Evolutionary conservation across 768 basidiomycete species (phyloP).

Genomic region (Lactifluus subvellereus): DNA sequence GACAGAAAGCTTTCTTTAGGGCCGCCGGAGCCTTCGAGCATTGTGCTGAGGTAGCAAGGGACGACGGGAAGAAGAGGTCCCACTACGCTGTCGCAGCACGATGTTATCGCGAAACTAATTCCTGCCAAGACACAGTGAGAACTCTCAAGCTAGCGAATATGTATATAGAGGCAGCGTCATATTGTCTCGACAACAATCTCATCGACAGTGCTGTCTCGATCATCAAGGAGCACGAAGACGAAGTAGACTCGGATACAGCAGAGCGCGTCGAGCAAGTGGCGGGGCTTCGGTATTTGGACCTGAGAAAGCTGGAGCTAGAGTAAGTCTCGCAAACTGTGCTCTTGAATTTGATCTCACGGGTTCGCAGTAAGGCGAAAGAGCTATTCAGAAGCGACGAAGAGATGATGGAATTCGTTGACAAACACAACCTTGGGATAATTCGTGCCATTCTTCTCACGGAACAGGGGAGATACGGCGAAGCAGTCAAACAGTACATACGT

Average conservation of each 20-base stretch:
- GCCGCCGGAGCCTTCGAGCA: not conserved
- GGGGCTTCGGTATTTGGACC: constrained; percentile 4
- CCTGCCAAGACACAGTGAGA: not conserved
- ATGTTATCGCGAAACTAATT: constrained; percentile 7
- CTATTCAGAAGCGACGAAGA: constrained; percentile 49
- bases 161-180: constrained; percentile 17
- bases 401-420: constrained; percentile 51
- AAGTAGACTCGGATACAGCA: constrained; percentile 12
- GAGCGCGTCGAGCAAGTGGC: constrained; percentile 9
- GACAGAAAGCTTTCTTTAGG: constrained; percentile 5
- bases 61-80: not conserved
- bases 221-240: not conserved
- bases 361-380: constrained; percentile 39
- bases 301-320: constrained; percentile 5
- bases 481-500: constrained; percentile 45
- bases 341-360: not conserved
- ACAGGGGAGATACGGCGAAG: constrained; percentile 41
- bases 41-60: not conserved
- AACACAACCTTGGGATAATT: constrained; percentile 45
- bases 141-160: constrained; percentile 2
- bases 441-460: constrained; percentile 41
- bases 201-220: constrained; percentile 5
- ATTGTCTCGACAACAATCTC: constrained; percentile 17
- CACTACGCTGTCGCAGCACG: constrained; percentile 6
- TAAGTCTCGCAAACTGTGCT: not conserved